phyloP scores from a whole-genome alignment of 345 rosid species.

The Ceriops decandra region DNA sequence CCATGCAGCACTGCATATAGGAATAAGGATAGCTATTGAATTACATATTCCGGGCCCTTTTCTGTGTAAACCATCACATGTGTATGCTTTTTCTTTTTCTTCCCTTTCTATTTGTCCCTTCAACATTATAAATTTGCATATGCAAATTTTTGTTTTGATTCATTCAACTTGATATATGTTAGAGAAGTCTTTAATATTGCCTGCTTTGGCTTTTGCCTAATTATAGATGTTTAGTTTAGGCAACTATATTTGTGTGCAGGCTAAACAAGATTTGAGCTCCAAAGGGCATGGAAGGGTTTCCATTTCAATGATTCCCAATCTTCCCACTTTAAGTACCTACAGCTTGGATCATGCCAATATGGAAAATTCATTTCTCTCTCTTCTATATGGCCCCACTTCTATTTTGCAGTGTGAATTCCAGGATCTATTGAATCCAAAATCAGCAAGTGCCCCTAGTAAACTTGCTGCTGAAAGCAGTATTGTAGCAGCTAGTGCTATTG shows the following conservation, averaged over 20 bases:
- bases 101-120: background rate
- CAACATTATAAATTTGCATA: background rate
- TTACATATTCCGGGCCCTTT: no score
- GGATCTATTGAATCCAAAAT: slow-evolving; percentile 30
- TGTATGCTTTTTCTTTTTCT: background rate
- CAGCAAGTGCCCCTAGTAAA: slow-evolving; percentile 19
- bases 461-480: slow-evolving; percentile 12
- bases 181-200: background rate
- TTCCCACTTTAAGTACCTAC: slow-evolving; percentile 15
- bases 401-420: slow-evolving; percentile 33
- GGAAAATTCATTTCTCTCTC: slow-evolving; percentile 42
- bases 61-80: background rate
- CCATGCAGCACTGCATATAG: background rate
- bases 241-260: slow-evolving; percentile 19
- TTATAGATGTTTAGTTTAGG: slow-evolving; percentile 24
- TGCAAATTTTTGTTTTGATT: background rate
- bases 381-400: slow-evolving; percentile 38
- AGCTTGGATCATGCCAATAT: slow-evolving; percentile 17
- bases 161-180: background rate
- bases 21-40: no score
- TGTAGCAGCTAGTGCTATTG: slow-evolving; percentile 20
- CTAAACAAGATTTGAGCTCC: slow-evolving; percentile 26
- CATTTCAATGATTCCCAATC: slow-evolving; percentile 14
- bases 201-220: background rate
- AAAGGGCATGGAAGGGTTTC: slow-evolving; percentile 23